A percentile compares a stretch with the other conserved stretches of the same genome.
These are phyloP conservation scores for Uronychia binucleata DNA, from an alignment of 73 alveolate genomes.

Conservation along the genomic window DNA sequence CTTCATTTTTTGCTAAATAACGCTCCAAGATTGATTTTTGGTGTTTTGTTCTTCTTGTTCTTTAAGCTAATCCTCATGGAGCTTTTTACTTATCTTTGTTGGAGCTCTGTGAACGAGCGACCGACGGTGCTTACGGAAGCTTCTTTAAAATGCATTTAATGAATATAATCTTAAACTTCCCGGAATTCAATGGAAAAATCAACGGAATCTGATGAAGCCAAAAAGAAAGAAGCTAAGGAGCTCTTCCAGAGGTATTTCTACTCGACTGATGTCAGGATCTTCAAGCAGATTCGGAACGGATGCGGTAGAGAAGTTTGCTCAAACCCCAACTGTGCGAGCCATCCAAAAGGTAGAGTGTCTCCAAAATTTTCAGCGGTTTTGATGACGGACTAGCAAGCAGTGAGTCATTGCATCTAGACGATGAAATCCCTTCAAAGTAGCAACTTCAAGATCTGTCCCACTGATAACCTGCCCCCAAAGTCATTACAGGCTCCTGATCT, in stretches of 20 bases:
- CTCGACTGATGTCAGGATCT: not conserved
- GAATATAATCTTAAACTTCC: constrained; percentile 8
- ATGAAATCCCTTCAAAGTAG: not conserved
- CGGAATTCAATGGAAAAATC: constrained; percentile 1
- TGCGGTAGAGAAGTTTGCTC: constrained; percentile 48
- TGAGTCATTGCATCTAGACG: not conserved
- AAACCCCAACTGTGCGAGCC: constrained; percentile 16
- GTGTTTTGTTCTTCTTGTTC: not conserved
- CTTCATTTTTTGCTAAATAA: too few relatives aligned
- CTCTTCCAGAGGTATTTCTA: not conserved
- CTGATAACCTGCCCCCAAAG: not conserved
- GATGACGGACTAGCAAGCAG: not conserved
- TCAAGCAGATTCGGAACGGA: constrained; percentile 19
- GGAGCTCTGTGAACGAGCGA: too few relatives aligned
- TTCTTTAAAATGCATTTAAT: not conserved
- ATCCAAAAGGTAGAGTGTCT: constrained; percentile 23
- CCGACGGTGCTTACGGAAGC: not conserved
- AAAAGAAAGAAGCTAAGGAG: not conserved
- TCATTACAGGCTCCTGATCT: not conserved
- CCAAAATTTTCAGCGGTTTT: not conserved
- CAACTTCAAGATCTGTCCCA: not conserved
- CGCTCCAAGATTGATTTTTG: too few relatives aligned
- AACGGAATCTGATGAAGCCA: not conserved
- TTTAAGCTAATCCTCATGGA: too few relatives aligned
- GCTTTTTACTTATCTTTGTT: too few relatives aligned